Base-by-base conservation (phyloP, 306 rosid genomes). In the Medicago ruthenica region DNA sequence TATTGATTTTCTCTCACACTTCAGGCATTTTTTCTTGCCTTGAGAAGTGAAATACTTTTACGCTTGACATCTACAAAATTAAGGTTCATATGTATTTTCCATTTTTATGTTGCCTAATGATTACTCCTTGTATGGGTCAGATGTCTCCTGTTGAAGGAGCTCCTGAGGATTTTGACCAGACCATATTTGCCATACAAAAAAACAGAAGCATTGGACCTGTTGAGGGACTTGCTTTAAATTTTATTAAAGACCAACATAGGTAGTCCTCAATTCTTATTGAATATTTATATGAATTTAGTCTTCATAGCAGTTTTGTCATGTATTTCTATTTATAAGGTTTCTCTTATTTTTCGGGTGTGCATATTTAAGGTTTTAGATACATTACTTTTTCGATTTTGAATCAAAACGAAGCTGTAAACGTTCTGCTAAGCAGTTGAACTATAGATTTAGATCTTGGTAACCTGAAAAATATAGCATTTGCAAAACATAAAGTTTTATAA, bases 151-250 rank as follows among this genome's bases (percentile, higher is more conserved):
- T 42, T 63, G 97, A 85, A 71, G 99, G 71, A 3, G 97, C 96
- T 70, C 98, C 97, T 4, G 91, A 92, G 87, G 99, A 95, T 83
- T 95, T 95, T 37, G 99, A 95, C 85, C 98, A 90, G 83, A 95
- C 98, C 61, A 87, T 95, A 79, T 95, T 92, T 79, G 70, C 78
- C 7, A 91, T 92, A 37, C 80, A 40, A 66, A 71, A 13, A 24
- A 81, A 82, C 83, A 69, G 89, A 80, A 86, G 81, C 71, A 77
- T 88, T 62, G 96, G 93, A 64, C 85, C 88, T 11, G 82, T 86
- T 69, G 99, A 95, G 83, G 80, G 81, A 78, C 76, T 84, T 68
- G 89, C 92, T 77, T 84, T 88, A 73, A 87, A 88, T 61, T 85
- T 90, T 77, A 85, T 75, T 47, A 85, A 69, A 83, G 99, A 90